Evolutionary conservation across 495 filamentous ascomycete genomes (phyloP), one percentile per base, ranked within the genome.

Genomic region (Baudoinia panamericana): DNA sequence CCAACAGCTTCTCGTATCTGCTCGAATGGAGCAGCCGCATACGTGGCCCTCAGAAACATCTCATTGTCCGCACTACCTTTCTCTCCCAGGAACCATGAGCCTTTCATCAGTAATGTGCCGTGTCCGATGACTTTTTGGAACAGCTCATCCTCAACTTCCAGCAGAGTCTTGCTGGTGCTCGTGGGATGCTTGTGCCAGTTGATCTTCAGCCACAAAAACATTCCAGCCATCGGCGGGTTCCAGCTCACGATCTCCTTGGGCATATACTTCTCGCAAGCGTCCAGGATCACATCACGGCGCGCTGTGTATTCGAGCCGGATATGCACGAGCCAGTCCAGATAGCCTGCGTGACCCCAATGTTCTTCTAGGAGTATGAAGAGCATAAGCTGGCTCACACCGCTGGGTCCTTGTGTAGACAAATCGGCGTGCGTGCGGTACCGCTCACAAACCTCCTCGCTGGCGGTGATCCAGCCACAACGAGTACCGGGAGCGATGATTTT

Each of bases 201-300:
- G 13, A 97, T 64, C 39, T 77, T 67, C 25, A 97, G 65, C 90
- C 90, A 95, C 54, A 84, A 78, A 70, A 97, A 97, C 90, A 97
- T 97, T 55, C 90, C 90, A n/a, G 90, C 87, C 25, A 70, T 68
- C 2, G 90, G 87, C 5, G 81, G 65, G 25, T 60, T 70, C 92
- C 90, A 97, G 61, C 73, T 80, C 10, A 82, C 81, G 30, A 97
- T 63, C 32, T 83, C 78, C 18, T 56, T 57, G 0, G 90, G 90
- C 22, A 97, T 60, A 43, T 78, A 71, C 50, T 70, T 70, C 62
- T 93, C 85, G 49, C 85, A 94, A 0, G 90, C 84, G 21, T 69
- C 68, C n/a, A 93, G 65, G 36, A 97, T 67, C 11, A 72, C 67
- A 51, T 95, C 71, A 25, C 90, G 62, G 28, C 88, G 71, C 44